Base-by-base conservation (phyloP, 148 eudicot species). In the Vaccinium darrowii region DNA sequence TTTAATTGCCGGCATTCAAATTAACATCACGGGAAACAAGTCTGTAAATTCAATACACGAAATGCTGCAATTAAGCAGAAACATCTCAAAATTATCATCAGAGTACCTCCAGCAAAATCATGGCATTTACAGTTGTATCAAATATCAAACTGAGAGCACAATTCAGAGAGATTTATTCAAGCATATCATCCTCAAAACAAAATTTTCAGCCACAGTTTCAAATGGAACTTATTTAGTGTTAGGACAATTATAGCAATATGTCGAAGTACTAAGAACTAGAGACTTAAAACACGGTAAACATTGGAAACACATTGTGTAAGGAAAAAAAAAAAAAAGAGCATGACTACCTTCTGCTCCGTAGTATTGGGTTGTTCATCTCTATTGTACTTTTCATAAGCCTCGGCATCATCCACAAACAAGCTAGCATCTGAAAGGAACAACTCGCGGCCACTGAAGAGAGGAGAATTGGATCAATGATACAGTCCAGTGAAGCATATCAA, bases 401-500 rank as follows among this genome's bases (percentile, higher is more conserved):
- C 95, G 49, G 81, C 91, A 84, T 93, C 93, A 90, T 94, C 97
- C 84, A 94, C 95, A 83, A 94, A 94, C 89, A 91, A 83, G 90
- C 95, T 94, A 75, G 97, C 92, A 89, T 94, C 89, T 33, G 97
- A 86, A 90, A 93, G 89, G 88, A 93, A 93, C 63, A 93, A 80
- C 90, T 93, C 97, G 13, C 97, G 97, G 15, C 97, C 97, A 90
- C 97, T 94, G 91, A 77, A 91, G 76, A 39, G 54, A 25, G 80
- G 65, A 72, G 81, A 54, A 27, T 23, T 23, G 82, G 25, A 80
- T 85, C 76, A 80, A 43, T 23, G 49, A 51, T 36, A 73, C 23
- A n/a, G 43, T 25, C 56, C 65, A 83, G 62, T 53, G 54, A 10
- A 58, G 74, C 50, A 72, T 83, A 84, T 33, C 73, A 18, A 52